Evolutionary conservation across 1,284 basidiomycete species (phyloP).

Genomic region (Cutaneotrichosporon cavernicola): DNA sequence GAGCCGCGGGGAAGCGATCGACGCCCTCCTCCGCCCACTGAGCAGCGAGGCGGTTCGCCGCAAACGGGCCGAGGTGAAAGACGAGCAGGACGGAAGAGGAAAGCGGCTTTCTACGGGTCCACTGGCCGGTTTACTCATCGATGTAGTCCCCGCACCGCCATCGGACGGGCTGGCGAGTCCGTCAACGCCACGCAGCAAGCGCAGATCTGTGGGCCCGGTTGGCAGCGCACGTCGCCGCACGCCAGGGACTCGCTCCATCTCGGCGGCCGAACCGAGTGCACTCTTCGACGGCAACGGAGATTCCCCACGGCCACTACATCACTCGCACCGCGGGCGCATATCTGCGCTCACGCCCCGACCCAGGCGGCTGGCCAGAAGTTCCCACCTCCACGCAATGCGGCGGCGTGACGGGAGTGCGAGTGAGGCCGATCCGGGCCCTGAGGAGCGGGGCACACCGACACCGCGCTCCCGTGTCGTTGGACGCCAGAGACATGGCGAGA

Average conservation of each 20-base stretch:
- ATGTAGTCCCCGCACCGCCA: constrained; percentile 23
- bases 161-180: constrained; percentile 5
- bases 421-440: constrained; percentile 2
- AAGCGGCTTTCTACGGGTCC: constrained; percentile 31
- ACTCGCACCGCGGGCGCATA: neutral
- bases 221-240: neutral
- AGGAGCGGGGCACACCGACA: neutral
- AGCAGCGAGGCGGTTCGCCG: constrained; percentile 33
- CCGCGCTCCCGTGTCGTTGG: neutral
- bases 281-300: neutral
- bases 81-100: neutral
- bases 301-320: neutral
- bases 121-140: constrained; percentile 41
- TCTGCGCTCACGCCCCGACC: neutral
- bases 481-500: neutral
- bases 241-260: constrained; percentile 3
- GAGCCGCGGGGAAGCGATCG: constrained; percentile 34
- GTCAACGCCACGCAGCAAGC: neutral
- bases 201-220: constrained; percentile 2
- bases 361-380: constrained; percentile 33
- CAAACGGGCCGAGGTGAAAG: neutral
- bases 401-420: constrained; percentile 20
- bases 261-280: neutral
- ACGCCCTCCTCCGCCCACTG: constrained; percentile 42
- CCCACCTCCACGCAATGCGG: constrained; percentile 44